Percentiles rank a stretch among this genome's conserved stretches.
These are phyloP conservation scores for Penicillium chermesinum DNA, from an alignment of 495 filamentous ascomycete genomes.

Conservation along the genomic window DNA sequence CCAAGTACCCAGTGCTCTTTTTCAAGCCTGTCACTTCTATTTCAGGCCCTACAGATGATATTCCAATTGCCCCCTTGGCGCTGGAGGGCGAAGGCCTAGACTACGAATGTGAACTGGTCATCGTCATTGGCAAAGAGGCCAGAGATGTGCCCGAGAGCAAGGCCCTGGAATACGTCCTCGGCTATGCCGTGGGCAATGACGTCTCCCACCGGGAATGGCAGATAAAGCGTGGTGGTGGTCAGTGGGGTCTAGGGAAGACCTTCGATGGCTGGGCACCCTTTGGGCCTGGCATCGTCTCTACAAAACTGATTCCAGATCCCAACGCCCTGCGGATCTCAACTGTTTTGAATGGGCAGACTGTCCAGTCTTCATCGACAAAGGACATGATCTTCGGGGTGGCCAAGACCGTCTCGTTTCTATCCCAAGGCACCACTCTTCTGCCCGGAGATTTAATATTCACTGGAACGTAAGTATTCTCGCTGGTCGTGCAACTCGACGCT, in stretches of 20 bases:
- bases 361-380: constrained; percentile 68
- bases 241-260: constrained; percentile 79
- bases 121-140: constrained; percentile 68
- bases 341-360: constrained; percentile 63
- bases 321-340: constrained; percentile 62
- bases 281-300: constrained; percentile 73
- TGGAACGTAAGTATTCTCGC: constrained; percentile 59
- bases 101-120: constrained; percentile 82
- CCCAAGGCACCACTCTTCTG: constrained; percentile 69
- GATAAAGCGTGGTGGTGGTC: constrained; percentile 68
- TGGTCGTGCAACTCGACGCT: not conserved
- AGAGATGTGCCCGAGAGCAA: constrained; percentile 58
- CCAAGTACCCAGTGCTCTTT: constrained; percentile 74
- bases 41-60: constrained; percentile 62
- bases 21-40: constrained; percentile 77
- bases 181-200: constrained; percentile 79
- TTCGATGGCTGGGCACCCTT: constrained; percentile 89
- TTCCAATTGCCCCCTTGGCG: constrained; percentile 58
- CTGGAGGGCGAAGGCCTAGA: constrained; percentile 61
- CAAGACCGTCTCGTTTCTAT: constrained; percentile 68
- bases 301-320: constrained; percentile 62
- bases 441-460: constrained; percentile 83
- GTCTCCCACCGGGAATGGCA: constrained; percentile 84
- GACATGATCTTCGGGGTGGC: constrained; percentile 82
- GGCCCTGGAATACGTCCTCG: constrained; percentile 71